Evolutionary conservation across 78 protist genomes (phyloP), one percentile per base, ranked within the genome.

Genomic region (Diacronema lutheri): DNA sequence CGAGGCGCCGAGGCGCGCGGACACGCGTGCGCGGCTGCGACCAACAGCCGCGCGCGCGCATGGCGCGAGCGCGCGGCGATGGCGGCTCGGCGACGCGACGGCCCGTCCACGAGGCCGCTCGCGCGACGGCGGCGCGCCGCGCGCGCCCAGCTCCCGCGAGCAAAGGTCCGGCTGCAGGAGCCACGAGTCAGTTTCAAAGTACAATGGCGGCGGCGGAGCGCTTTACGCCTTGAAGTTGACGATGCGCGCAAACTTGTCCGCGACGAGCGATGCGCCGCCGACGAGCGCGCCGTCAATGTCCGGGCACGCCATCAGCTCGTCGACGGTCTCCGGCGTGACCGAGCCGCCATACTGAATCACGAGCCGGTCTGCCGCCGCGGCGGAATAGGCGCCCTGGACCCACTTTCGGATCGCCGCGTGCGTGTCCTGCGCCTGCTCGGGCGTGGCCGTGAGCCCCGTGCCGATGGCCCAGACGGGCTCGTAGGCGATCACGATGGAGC

Each of bases 381-480:
- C 81, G 21, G 40, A 9, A 56, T 90, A 92, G 16, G 91, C 81
- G 37, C 20, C 55, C n/a, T 23, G 26, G 41, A 97, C 40, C 95
- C 94, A 95, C 40, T 1, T 26, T 60, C 97, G 91, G 65, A 97
- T 60, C 80, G 29, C 66, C 25, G 65, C 80, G 83, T 93, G 96
- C 9, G 90, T 74, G 68, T 90, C 90, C 88, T 90, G 83, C 21
- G 88, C 89, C 33, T 38, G 26, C 83, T 94, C 94, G 37, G 99
- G 97, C 9, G 99, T 81, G 44, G 99, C 99, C 9, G 89, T 90
- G 50, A 90, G 86, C 40, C 99, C 99, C 58, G 99, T 98, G 35
- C 99, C 99, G 66, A 98, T 98, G 69, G 99, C 99, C 98, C 99
- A 98, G 57, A 98, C 99, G 20, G 99, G 99, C 90, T 97, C 99